Evolutionary conservation across 805 yeast genomes (phyloP).

Genomic region (Zygotorulaspora danielsina): DNA sequence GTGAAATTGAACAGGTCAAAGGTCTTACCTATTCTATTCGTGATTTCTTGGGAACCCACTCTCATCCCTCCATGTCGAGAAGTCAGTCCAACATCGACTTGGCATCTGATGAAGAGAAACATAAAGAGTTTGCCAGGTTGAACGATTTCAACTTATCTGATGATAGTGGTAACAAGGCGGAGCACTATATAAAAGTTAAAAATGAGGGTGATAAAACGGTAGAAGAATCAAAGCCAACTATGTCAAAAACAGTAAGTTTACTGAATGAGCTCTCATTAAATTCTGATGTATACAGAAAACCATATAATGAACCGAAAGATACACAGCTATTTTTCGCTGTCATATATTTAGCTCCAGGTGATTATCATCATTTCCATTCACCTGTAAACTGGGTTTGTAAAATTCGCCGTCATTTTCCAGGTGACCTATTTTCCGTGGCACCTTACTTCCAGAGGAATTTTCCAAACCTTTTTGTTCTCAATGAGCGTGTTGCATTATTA

Average conservation of each 20-base stretch:
- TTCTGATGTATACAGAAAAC: slow-evolving; percentile 15
- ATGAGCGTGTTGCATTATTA: slow-evolving; percentile 90
- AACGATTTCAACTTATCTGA: slow-evolving; percentile 53
- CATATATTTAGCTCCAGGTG: slow-evolving; percentile 95
- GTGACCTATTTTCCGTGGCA: slow-evolving; percentile 92
- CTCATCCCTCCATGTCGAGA: slow-evolving; percentile 35
- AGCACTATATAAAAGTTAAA: slow-evolving; percentile 43
- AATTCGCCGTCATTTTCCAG: slow-evolving; percentile 89
- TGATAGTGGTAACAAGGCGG: slow-evolving; percentile 9
- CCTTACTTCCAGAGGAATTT: slow-evolving; percentile 91
- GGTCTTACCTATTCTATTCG: slow-evolving; percentile 91
- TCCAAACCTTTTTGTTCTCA: slow-evolving; percentile 80
- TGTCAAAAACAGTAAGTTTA: slow-evolving; percentile 37
- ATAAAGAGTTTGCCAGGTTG: slow-evolving; percentile 70
- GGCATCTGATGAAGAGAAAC: slow-evolving; percentile 43
- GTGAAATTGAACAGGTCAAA: slow-evolving; percentile 93
- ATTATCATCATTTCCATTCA: slow-evolving; percentile 94
- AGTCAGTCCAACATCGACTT: slow-evolving; percentile 27
- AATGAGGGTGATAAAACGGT: slow-evolving; percentile 67
- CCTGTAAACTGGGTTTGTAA: slow-evolving; percentile 96
- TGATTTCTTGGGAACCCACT: slow-evolving; percentile 68
- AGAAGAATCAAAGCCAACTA: slow-evolving; percentile 31
- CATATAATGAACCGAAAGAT: slow-evolving; percentile 35
- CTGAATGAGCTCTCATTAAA: slow-evolving; percentile 33
- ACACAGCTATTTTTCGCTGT: slow-evolving; percentile 80